These are phyloP conservation scores for Penicillium hesseltinei DNA, from an alignment of 2,329 filamentous ascomycete species.

Conservation along the genomic window DNA sequence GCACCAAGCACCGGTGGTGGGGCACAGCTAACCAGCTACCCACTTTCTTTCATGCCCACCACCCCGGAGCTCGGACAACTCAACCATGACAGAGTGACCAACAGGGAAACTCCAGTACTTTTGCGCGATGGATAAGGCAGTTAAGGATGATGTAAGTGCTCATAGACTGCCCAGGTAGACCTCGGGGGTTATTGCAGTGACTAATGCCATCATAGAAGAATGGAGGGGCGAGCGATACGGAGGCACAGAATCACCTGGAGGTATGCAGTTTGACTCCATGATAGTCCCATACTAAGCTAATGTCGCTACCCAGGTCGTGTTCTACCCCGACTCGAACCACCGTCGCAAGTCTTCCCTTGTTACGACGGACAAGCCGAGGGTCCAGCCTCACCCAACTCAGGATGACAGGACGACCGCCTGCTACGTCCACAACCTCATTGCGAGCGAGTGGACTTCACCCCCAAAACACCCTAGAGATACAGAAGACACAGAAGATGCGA, in stretches of 20 bases:
- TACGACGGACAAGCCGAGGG: slow-evolving; percentile 40
- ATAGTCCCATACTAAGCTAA: neutral
- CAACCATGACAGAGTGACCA: slow-evolving; percentile 16
- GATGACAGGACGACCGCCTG: slow-evolving; percentile 52
- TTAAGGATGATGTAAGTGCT: slow-evolving; percentile 21
- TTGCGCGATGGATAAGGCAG: slow-evolving; percentile 17
- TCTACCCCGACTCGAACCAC: slow-evolving; percentile 52
- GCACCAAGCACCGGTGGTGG: neutral
- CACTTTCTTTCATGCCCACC: slow-evolving; percentile 15
- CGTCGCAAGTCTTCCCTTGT: slow-evolving; percentile 62
- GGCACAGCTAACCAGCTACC: slow-evolving; percentile 6
- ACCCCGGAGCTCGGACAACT: neutral
- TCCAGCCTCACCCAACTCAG: slow-evolving; percentile 38
- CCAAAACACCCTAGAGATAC: slow-evolving; percentile 9
- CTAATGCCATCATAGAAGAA: slow-evolving; percentile 25
- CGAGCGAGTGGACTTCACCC: slow-evolving; percentile 32
- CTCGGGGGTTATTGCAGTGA: neutral
- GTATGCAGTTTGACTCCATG: slow-evolving; percentile 18
- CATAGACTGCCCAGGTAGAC: neutral
- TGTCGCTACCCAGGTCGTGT: slow-evolving; percentile 51
- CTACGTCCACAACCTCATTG: slow-evolving; percentile 61
- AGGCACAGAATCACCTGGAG: slow-evolving; percentile 38
- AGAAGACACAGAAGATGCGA: slow-evolving; percentile 15
- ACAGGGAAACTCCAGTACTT: slow-evolving; percentile 4
- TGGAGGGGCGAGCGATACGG: slow-evolving; percentile 36